phyloP scores from a whole-genome alignment of 345 rosid genomes.

The Angophora floribunda region DNA sequence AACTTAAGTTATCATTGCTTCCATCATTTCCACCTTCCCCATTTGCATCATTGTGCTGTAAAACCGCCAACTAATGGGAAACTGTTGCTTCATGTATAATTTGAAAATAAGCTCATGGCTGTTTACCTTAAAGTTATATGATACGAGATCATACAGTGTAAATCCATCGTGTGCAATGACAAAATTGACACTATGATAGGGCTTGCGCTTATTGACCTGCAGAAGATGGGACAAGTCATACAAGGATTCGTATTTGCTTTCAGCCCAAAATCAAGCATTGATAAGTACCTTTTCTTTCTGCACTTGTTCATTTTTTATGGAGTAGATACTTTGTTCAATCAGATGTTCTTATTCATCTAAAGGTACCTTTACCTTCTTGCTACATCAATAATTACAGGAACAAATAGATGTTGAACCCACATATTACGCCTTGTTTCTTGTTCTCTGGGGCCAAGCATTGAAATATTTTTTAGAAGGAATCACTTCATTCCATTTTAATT shows the following conservation, averaged over 20 bases:
- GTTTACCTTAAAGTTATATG: conserved; percentile 76
- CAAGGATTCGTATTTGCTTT: background rate
- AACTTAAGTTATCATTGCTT: conserved; percentile 79
- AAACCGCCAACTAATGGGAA: background rate
- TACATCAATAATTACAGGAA: background rate
- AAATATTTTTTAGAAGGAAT: background rate
- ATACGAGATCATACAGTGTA: conserved; percentile 79
- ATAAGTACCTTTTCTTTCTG: background rate
- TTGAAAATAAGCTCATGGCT: background rate
- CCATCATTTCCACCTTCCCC: conserved; percentile 98
- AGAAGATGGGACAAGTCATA: background rate
- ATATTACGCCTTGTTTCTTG: background rate
- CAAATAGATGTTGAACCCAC: background rate
- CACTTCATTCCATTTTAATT: background rate
- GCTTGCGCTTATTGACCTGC: conserved; percentile 83
- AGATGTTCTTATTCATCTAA: background rate
- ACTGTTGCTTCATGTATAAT: background rate
- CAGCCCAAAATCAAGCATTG: background rate
- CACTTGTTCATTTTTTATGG: background rate
- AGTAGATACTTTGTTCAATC: background rate
- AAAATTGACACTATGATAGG: conserved; percentile 81
- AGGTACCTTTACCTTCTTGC: background rate
- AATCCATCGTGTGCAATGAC: conserved; percentile 90
- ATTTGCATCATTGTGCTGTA: conserved; percentile 93
- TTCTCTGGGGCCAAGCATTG: background rate